Base-by-base conservation (phyloP, 352 stramenopile species). In the Phytopythium montanum region DNA sequence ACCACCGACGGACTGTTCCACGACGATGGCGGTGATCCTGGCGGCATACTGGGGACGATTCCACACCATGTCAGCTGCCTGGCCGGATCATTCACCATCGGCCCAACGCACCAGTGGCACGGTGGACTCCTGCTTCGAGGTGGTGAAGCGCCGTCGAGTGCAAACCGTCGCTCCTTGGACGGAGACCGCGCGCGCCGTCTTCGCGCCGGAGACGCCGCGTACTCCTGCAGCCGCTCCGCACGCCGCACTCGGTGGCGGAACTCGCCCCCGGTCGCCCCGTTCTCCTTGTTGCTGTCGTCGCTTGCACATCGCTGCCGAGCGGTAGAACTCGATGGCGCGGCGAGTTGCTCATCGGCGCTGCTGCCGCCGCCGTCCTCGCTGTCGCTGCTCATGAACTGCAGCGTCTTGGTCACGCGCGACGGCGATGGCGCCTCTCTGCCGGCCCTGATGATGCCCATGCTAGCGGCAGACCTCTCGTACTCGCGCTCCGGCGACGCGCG, bases 1-100 rank as follows among this genome's bases (percentile, higher is more conserved):
- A 69, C 48, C 26, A 71, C 76, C 10, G 70, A 73, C 25, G 75
- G 75, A 61, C 72, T 85, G 25, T 63, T 56, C 66, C 75, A 73
- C 18, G 69, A 70, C 3, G 71, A 65, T 9, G 64, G 68, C 28
- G 58, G 44, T 9, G 67, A 71, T 49, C 64, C 39, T 54, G 42
- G 10, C 21, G 3, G 21, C n/a, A 29, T 21, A 21, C 41, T 48
- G 41, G 41, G 19, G 41, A 21, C 19, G 21, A 19, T 5, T 7
- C 25, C 14, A 12, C 12, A 31, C 64, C 41, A 18, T 12, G 1
- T 51, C 5, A 46, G 19, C 29, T 39, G 21, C 33, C 39, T 59
- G 16, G 28, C 28, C 31, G 19, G 29, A 41, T 19, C 3, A 26
- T 0, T 7, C 18, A 12, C 16, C 34, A 39, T 39, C 12, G 8